Evolutionary conservation across 306 rosid genomes (phyloP), one percentile per base, ranked within the genome.

Genomic region (Quercus wislizeni): DNA sequence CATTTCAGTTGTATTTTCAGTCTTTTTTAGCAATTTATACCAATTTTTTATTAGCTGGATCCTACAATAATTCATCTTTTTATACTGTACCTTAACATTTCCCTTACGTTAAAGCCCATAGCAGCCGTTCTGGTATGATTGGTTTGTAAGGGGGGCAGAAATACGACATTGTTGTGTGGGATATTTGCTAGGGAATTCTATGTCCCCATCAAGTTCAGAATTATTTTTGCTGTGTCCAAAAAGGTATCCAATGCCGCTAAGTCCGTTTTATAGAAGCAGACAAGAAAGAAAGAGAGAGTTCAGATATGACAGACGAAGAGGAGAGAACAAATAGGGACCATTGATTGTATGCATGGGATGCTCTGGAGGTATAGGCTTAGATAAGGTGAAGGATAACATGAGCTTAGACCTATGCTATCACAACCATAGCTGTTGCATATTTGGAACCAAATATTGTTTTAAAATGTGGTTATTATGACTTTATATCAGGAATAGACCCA

Each of bases 241-340:
- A 41, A 35, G 79, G 83, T 67, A 80, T 80, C 83, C 79, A 55
- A 74, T 80, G 83, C 72, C 21, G 71, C 41, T 67, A 67, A 74
- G 75, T 55, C 49, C 4, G 43, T 72, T 62, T 17, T n/a, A 31
- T 41, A 58, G 12, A 63, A 55, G 68, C 71, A 9, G 79, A 74
- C 83, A 74, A 80, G 69, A 3, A 68, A 63, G 58, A 69, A 73
- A 77, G 43, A 55, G n/a, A 55, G 51, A 55, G 43, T 35, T 9
- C 51, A 33, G 58, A 69, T 54, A 68, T 69, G 77, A 55, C 46
- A 28, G 8, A 14, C 3, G 57, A 56, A 33, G 30, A 62, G 17
- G 19, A 35, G 15, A 33, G 27, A 30, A 41, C 2, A 43, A 43
- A 27, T 11, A 2, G 55, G 74, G 9, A 63, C 21, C 18, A 33